Conservation (phyloP, 495 filamentous ascomycete species). For the Hypoxylon subgilvum region DNA sequence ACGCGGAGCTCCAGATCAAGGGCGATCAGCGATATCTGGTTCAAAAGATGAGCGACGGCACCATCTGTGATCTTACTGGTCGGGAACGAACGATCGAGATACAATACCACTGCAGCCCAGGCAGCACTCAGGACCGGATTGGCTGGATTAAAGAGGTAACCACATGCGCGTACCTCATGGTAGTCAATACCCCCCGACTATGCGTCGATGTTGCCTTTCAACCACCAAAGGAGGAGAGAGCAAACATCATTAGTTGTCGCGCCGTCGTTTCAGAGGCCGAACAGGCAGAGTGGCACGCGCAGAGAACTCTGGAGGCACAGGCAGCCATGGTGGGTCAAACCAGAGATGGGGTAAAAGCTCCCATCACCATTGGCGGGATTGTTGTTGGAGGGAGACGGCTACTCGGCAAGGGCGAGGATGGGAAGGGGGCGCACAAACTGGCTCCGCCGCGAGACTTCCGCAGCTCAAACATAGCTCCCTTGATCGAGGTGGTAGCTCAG, state of each 20-base stretch:
- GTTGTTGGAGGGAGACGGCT: constrained; percentile 62
- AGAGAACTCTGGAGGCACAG: constrained; percentile 59
- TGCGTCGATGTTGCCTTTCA: constrained; percentile 93
- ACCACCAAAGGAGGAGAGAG: constrained; percentile 79
- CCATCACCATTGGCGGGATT: constrained; percentile 54
- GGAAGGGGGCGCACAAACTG: constrained; percentile 47
- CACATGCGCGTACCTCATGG: constrained; percentile 94
- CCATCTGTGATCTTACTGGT: constrained; percentile 89
- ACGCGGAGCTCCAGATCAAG: constrained; percentile 76
- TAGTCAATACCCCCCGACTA: constrained; percentile 89
- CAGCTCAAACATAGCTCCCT: constrained; percentile 16
- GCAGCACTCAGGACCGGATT: constrained; percentile 76
- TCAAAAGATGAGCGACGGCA: constrained; percentile 83
- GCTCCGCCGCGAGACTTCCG: constrained; percentile 46
- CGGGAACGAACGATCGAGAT: constrained; percentile 84
- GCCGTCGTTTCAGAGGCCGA: constrained; percentile 69
- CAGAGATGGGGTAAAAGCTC: constrained; percentile 38
- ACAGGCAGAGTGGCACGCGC: constrained; percentile 60
- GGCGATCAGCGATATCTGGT: constrained; percentile 90
- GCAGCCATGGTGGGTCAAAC: constrained; percentile 58
- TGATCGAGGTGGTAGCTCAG: constrained; percentile 46
- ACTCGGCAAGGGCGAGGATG: constrained; percentile 49
- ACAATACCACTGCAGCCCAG: constrained; percentile 89
- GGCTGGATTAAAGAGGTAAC: constrained; percentile 94
- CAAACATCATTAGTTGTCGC: constrained; percentile 78